Conservation (phyloP, 371 early-diverging fungal species). For the Mucor piriformis region DNA sequence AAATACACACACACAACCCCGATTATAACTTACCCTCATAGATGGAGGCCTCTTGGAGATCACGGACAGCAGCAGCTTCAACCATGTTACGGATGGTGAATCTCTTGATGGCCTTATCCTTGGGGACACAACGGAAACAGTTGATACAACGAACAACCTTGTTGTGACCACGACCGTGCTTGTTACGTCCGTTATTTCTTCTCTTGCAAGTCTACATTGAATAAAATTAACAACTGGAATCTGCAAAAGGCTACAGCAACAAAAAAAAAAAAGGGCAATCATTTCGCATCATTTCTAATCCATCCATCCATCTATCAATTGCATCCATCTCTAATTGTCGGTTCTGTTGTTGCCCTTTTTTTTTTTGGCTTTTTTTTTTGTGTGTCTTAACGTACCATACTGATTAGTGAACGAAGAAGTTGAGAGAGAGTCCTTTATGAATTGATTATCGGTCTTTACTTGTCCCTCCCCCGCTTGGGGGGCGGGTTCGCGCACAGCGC, state of each 20-base stretch:
- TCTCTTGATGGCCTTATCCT: constrained; percentile 99
- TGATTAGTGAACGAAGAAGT: constrained; percentile 36
- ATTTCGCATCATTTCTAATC: background rate
- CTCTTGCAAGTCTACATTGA: constrained; percentile 86
- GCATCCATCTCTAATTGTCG: constrained; percentile 3
- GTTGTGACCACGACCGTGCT: constrained; percentile 98
- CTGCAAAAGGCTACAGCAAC: background rate
- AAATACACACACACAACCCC: background rate
- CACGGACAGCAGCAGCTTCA: constrained; percentile 96
- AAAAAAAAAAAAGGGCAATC: constrained; percentile 1
- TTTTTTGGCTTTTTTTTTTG: background rate
- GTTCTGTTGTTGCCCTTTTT: background rate
- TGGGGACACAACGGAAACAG: constrained; percentile 97
- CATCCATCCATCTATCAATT: constrained; percentile 7
- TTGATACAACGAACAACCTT: constrained; percentile 97
- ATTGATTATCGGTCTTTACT: background rate
- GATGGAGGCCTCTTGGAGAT: constrained; percentile 95
- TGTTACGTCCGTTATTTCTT: constrained; percentile 98
- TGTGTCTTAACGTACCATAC: constrained; percentile 27
- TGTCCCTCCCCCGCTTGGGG: background rate
- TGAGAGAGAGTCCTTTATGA: constrained; percentile 29
- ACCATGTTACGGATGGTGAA: constrained; percentile 98
- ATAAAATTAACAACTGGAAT: background rate
- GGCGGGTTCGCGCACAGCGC: background rate
- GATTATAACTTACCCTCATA: constrained; percentile 71